Conservation (phyloP, 129 eudicot genomes). For the Centrapalus pauciflorus region DNA sequence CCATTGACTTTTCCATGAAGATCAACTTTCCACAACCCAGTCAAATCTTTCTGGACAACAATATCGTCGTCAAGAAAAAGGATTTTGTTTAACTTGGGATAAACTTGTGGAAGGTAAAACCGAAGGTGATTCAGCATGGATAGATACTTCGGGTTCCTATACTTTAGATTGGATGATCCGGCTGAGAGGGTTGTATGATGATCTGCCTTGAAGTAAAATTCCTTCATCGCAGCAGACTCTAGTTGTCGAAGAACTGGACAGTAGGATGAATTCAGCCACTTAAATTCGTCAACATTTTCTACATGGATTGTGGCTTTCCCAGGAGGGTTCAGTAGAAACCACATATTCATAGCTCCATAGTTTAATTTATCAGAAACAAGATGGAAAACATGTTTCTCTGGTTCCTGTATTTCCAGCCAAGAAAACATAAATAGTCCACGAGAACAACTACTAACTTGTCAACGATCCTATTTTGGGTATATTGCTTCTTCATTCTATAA, state of each 20-base stretch:
- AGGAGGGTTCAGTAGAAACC: constrained; percentile 94
- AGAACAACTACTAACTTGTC: background rate
- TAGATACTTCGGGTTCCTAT: constrained; percentile 91
- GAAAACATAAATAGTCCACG: constrained; percentile 20
- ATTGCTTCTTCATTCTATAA: background rate
- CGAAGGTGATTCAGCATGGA: constrained; percentile 93
- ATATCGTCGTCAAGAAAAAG: constrained; percentile 94
- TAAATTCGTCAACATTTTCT: constrained; percentile 91
- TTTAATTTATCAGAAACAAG: constrained; percentile 85
- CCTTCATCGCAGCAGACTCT: constrained; percentile 96
- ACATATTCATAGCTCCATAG: constrained; percentile 97
- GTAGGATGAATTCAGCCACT: constrained; percentile 89
- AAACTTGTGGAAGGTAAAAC: constrained; percentile 92
- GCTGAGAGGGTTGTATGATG: constrained; percentile 65
- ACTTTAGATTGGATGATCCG: constrained; percentile 81
- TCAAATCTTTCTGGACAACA: constrained; percentile 97
- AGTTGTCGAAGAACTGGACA: constrained; percentile 91
- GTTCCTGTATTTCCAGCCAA: constrained; percentile 65
- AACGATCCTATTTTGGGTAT: background rate
- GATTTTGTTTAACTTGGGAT: constrained; percentile 84
- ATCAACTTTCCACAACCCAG: constrained; percentile 84
- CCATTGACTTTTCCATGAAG: constrained; percentile 93
- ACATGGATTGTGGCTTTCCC: constrained; percentile 93
- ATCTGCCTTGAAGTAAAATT: constrained; percentile 85
- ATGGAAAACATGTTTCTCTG: constrained; percentile 94